These are phyloP conservation scores for Sequoiadendron giganteum DNA, from an alignment of 75 land plant species.

Conservation along the genomic window DNA sequence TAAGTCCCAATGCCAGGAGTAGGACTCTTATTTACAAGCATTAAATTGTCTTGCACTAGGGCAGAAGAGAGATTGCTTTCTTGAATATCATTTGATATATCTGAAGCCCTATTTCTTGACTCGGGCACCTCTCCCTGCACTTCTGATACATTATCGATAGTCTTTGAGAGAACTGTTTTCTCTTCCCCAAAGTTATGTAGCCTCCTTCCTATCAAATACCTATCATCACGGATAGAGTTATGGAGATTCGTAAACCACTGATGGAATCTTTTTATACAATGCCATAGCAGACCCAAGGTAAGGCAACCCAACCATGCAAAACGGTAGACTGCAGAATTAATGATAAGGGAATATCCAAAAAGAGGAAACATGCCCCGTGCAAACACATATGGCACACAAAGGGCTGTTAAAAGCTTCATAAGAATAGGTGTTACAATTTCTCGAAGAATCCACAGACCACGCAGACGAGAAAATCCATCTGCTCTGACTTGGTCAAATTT, in stretches of 20 bases:
- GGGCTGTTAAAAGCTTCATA: conserved; percentile 78
- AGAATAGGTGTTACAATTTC: conserved; percentile 86
- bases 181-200: conserved; percentile 89
- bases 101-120: not conserved
- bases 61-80: not conserved
- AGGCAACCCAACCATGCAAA: conserved; percentile 95
- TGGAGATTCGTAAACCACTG: conserved; percentile 87
- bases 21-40: not conserved
- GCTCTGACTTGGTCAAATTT: conserved; percentile 91
- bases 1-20: not conserved
- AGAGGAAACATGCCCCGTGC: conserved; percentile 87
- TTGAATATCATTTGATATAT: not conserved
- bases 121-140: not conserved
- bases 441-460: conserved; percentile 56
- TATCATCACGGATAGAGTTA: conserved; percentile 89
- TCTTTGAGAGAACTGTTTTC: not conserved
- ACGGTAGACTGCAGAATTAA: conserved; percentile 91
- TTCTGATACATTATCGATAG: not conserved
- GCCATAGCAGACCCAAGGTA: conserved; percentile 27
- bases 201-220: conserved; percentile 85
- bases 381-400: conserved; percentile 86
- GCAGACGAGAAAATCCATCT: conserved; percentile 77
- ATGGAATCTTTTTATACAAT: conserved; percentile 22
- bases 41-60: not conserved
- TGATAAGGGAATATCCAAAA: conserved; percentile 74